phyloP scores from a whole-genome alignment of 176 grass and related monocot species.

The Paspalum vaginatum region DNA sequence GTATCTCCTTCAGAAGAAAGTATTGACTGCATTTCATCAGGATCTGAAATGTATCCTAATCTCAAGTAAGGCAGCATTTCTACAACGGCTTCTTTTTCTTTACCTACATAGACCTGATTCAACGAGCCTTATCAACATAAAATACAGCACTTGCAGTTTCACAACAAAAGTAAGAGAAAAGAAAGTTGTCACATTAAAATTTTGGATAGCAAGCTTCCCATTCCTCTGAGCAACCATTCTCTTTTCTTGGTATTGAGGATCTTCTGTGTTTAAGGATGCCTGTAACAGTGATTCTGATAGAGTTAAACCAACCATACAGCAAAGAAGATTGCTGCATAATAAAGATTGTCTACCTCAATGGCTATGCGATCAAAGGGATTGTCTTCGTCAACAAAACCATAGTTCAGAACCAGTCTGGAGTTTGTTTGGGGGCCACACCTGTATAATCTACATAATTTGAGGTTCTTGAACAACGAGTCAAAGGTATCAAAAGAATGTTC shows the following conservation, averaged over 20 bases:
- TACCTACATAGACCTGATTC: slow-evolving; percentile 72
- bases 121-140: slow-evolving; percentile 41
- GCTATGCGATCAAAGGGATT: slow-evolving; percentile 93
- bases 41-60: slow-evolving; percentile 92
- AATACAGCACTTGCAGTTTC: slow-evolving; percentile 34
- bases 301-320: slow-evolving; percentile 38
- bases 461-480: slow-evolving; percentile 15
- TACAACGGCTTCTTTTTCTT: slow-evolving; percentile 87
- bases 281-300: slow-evolving; percentile 44
- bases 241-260: slow-evolving; percentile 99
- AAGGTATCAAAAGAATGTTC: slow-evolving; percentile 1
- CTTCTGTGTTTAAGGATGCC: slow-evolving; percentile 94
- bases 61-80: slow-evolving; percentile 92
- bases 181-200: slow-evolving; percentile 69
- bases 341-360: slow-evolving; percentile 68
- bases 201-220: slow-evolving; percentile 93
- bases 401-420: slow-evolving; percentile 94
- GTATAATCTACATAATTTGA: slow-evolving; percentile 59
- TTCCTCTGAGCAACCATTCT: slow-evolving; percentile 99
- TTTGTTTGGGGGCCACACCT: slow-evolving; percentile 99
- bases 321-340: slow-evolving; percentile 6
- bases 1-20: slow-evolving; percentile 93
- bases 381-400: slow-evolving; percentile 98
- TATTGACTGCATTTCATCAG: slow-evolving; percentile 86
- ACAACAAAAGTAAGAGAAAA: slow-evolving; percentile 28